phyloP scores from a whole-genome alignment of 352 stramenopile species.

The Phytophthora citrophthora region DNA sequence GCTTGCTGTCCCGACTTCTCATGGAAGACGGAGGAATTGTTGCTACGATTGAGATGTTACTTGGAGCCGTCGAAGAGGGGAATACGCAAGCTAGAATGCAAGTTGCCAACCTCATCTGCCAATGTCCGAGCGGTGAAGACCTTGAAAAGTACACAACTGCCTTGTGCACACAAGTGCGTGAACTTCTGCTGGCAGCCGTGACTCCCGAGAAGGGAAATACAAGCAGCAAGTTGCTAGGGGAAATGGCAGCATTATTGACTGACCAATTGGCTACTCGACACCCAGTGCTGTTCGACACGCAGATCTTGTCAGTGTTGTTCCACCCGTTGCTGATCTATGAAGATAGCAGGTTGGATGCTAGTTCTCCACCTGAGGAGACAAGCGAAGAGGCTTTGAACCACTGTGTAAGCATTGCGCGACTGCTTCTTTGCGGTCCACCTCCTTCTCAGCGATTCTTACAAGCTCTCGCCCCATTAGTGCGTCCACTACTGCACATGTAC shows the following conservation, averaged over 20 bases:
- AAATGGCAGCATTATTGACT: slow-evolving; percentile 71
- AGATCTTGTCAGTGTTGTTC: slow-evolving; percentile 66
- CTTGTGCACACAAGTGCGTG: slow-evolving; percentile 61
- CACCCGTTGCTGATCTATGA: slow-evolving; percentile 72
- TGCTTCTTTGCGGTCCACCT: slow-evolving; percentile 75
- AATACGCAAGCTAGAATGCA: slow-evolving; percentile 88
- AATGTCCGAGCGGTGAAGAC: slow-evolving; percentile 58
- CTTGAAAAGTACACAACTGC: slow-evolving; percentile 49
- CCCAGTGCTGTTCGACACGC: slow-evolving; percentile 48
- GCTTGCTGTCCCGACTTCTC: slow-evolving; percentile 63
- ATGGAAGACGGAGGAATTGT: slow-evolving; percentile 79
- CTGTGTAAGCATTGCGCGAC: slow-evolving; percentile 55
- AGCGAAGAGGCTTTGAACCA: slow-evolving; percentile 59
- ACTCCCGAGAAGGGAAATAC: slow-evolving; percentile 47
- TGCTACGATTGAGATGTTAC: slow-evolving; percentile 84
- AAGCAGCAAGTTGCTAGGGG: slow-evolving; percentile 73
- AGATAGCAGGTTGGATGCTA: slow-evolving; percentile 22
- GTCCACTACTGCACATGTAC: slow-evolving; percentile 76
- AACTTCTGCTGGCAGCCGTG: slow-evolving; percentile 53
- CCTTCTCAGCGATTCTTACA: slow-evolving; percentile 59
- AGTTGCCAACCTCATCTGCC: slow-evolving; percentile 78
- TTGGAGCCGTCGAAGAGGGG: slow-evolving; percentile 77
- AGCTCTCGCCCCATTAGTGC: slow-evolving; percentile 53
- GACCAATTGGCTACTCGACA: slow-evolving; percentile 62
- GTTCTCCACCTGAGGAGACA: slow-evolving; percentile 1